phyloP scores from a whole-genome alignment of 2,329 filamentous ascomycete species.

The Hypoxylon sp. region DNA sequence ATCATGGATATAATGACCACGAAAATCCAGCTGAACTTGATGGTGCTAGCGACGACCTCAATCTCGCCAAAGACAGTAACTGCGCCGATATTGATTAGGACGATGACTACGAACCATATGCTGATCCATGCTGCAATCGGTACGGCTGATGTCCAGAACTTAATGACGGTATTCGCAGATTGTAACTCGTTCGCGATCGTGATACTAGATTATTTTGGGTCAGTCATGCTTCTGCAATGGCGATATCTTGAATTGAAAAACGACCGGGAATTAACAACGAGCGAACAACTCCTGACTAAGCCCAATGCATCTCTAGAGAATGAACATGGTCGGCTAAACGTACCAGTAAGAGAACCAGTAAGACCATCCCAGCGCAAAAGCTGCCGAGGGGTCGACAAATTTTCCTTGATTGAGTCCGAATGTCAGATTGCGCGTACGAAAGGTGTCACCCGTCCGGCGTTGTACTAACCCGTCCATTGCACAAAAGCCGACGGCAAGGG shows the following conservation, averaged over 20 bases:
- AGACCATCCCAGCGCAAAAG: slow-evolving; percentile 62
- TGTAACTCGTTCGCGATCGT: slow-evolving; percentile 60
- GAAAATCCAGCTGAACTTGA: slow-evolving; percentile 64
- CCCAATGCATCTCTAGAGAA: background rate
- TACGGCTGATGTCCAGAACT: slow-evolving; percentile 60
- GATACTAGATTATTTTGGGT: slow-evolving; percentile 46
- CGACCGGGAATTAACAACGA: background rate
- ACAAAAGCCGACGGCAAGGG: slow-evolving; percentile 61
- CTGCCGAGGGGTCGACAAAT: slow-evolving; percentile 59
- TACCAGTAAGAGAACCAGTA: slow-evolving; percentile 60
- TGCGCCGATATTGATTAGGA: slow-evolving; percentile 57
- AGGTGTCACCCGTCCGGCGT: background rate
- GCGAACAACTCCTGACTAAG: background rate
- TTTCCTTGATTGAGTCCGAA: slow-evolving; percentile 50
- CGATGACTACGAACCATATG: slow-evolving; percentile 58
- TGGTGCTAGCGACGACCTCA: slow-evolving; percentile 58
- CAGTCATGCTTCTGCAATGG: background rate
- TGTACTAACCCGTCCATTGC: slow-evolving; percentile 56
- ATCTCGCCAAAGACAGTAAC: slow-evolving; percentile 61
- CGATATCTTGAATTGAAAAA: background rate
- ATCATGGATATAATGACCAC: slow-evolving; percentile 61
- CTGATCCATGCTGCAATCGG: slow-evolving; percentile 60
- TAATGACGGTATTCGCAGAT: slow-evolving; percentile 58
- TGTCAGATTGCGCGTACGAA: slow-evolving; percentile 5
- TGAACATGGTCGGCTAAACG: slow-evolving; percentile 1